These are phyloP conservation scores for Phytopythium litorale DNA, from an alignment of 352 stramenopile species.

Conservation along the genomic window DNA sequence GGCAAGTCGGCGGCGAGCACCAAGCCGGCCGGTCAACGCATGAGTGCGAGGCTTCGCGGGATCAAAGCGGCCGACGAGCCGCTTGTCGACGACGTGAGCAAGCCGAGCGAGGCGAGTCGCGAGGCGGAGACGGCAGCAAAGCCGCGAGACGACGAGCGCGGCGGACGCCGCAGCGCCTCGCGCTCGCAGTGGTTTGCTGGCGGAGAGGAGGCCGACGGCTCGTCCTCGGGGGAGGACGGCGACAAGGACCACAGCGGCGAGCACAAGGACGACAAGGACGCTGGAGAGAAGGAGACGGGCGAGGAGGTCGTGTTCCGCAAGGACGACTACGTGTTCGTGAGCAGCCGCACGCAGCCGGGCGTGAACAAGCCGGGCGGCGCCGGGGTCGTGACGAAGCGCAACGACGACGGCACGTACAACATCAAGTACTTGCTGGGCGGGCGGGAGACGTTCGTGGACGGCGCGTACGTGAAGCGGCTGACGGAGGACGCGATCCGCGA, in stretches of 20 bases:
- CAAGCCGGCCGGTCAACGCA: slow-evolving; percentile 16
- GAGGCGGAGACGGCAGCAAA: neutral
- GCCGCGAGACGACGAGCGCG: neutral
- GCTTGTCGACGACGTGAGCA: neutral
- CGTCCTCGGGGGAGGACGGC: slow-evolving; percentile 13
- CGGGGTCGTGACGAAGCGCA: slow-evolving; percentile 37
- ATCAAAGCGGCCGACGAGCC: slow-evolving; percentile 28
- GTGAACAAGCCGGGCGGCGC: slow-evolving; percentile 79
- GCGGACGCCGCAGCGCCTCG: neutral
- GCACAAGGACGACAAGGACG: neutral
- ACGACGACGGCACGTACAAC: slow-evolving; percentile 71
- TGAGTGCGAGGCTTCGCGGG: slow-evolving; percentile 37
- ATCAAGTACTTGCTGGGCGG: slow-evolving; percentile 85
- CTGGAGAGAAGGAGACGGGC: neutral
- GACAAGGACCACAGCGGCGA: slow-evolving; percentile 3
- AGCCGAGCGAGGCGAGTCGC: neutral
- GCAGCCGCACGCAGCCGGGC: slow-evolving; percentile 60
- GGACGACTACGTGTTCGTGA: slow-evolving; percentile 72
- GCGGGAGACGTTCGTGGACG: slow-evolving; percentile 59
- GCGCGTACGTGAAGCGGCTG: slow-evolving; percentile 55
- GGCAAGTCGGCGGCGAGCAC: slow-evolving; percentile 8
- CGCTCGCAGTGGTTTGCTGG: slow-evolving; percentile 33
- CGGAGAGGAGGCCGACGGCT: slow-evolving; percentile 5
- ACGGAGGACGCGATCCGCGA: slow-evolving; percentile 74
- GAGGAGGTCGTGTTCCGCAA: slow-evolving; percentile 32